phyloP scores from a whole-genome alignment of 768 basidiomycete species.

The Suillus plorans region DNA sequence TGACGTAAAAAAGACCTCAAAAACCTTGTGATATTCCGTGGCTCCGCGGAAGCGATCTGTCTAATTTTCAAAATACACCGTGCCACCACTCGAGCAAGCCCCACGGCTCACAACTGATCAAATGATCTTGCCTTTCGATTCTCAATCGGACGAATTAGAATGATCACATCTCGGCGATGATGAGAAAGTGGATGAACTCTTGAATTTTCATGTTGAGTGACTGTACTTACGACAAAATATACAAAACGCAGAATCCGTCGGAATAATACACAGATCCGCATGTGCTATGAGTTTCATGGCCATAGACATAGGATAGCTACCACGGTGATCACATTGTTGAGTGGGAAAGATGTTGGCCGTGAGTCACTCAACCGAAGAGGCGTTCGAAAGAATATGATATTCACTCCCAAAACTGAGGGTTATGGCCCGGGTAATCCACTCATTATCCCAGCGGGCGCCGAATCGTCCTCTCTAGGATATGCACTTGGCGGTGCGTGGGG shows the following conservation, averaged over 20 bases:
- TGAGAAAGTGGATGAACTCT: background rate
- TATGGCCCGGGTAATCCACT: conserved; percentile 2
- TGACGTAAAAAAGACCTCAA: no score
- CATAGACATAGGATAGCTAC: background rate
- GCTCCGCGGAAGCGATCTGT: background rate
- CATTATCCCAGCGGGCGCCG: conserved; percentile 2
- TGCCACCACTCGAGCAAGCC: background rate
- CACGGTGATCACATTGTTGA: background rate
- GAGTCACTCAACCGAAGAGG: background rate
- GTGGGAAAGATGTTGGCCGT: background rate
- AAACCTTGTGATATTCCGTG: background rate
- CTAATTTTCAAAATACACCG: background rate
- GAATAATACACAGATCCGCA: background rate
- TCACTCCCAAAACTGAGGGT: background rate
- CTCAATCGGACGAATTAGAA: background rate
- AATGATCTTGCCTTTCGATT: background rate
- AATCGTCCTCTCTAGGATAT: background rate
- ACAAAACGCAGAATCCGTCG: background rate
- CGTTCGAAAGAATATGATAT: background rate
- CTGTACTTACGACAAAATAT: background rate
- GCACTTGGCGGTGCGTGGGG: background rate
- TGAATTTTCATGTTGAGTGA: background rate
- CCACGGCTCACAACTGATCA: background rate
- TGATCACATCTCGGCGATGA: background rate
- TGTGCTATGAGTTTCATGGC: background rate